Conservation (phyloP, 2,329 filamentous ascomycete genomes). For the Neonectria coccinea region DNA sequence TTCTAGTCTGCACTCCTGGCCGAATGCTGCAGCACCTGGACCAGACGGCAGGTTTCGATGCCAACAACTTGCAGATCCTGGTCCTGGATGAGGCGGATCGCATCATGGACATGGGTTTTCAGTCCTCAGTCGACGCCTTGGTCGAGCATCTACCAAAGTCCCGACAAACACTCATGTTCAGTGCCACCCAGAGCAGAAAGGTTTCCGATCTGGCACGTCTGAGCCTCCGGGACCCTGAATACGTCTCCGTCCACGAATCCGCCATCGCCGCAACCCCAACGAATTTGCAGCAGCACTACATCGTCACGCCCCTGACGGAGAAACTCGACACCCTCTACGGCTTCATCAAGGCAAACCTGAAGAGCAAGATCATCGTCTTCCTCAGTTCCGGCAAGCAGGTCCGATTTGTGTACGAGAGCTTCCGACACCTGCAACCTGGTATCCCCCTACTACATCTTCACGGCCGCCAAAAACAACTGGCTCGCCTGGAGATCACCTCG, state of each 20-base stretch:
- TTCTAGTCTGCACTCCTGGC: conserved; percentile 93
- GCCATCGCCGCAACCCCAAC: conserved; percentile 83
- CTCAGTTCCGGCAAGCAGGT: conserved; percentile 96
- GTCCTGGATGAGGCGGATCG: conserved; percentile 96
- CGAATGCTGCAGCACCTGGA: conserved; percentile 96
- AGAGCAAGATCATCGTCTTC: conserved; percentile 95
- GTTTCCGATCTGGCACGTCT: conserved; percentile 92
- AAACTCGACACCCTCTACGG: conserved; percentile 94
- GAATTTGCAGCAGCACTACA: conserved; percentile 90
- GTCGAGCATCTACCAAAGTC: conserved; percentile 88
- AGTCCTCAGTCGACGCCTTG: conserved; percentile 89
- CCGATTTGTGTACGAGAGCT: conserved; percentile 92
- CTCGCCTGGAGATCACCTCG: conserved; percentile 86
- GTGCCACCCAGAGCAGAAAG: conserved; percentile 93
- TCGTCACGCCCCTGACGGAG: conserved; percentile 84
- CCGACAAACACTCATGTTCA: conserved; percentile 94
- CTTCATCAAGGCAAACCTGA: conserved; percentile 90
- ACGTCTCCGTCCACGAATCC: conserved; percentile 91
- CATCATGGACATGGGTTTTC: conserved; percentile 98
- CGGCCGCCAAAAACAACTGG: conserved; percentile 91
- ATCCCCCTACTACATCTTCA: conserved; percentile 93
- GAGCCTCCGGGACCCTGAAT: conserved; percentile 90
- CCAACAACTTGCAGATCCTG: conserved; percentile 90
- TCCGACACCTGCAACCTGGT: conserved; percentile 93
- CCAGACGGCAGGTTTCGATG: conserved; percentile 89